phyloP scores from a whole-genome alignment of 108 stramenopile species.

The Fistulifera pelliculosa region DNA sequence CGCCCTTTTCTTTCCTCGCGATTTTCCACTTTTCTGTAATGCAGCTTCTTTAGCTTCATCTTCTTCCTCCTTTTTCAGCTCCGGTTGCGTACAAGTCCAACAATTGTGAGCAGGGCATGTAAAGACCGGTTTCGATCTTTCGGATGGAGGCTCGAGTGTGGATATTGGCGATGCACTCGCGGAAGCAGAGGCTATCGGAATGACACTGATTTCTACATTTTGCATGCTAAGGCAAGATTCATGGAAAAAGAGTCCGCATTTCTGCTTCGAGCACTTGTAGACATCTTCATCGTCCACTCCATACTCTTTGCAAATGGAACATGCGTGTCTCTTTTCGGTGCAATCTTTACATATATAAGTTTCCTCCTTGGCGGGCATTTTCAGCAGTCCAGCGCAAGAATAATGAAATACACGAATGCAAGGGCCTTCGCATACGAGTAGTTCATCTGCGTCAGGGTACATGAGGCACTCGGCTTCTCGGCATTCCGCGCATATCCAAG shows the following conservation, averaged over 20 bases:
- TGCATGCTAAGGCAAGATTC: conserved; percentile 46
- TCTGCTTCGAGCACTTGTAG: conserved; percentile 33
- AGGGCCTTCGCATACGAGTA: conserved; percentile 59
- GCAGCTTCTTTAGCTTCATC: conserved; percentile 7
- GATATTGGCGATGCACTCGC: neutral
- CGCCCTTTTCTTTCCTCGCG: conserved; percentile 19
- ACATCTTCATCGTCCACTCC: conserved; percentile 58
- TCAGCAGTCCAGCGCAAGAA: conserved; percentile 60
- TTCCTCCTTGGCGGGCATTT: conserved; percentile 41
- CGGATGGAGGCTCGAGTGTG: neutral
- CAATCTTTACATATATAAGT: conserved; percentile 69
- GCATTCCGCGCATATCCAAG: conserved; percentile 71
- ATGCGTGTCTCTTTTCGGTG: conserved; percentile 30
- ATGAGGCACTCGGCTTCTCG: conserved; percentile 56
- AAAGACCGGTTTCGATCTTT: neutral
- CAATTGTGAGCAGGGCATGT: conserved; percentile 83
- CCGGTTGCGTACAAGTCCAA: conserved; percentile 75
- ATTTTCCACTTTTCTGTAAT: conserved; percentile 9
- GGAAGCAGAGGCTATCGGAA: neutral
- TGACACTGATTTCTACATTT: conserved; percentile 31
- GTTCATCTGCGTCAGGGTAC: conserved; percentile 31
- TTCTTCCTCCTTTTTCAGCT: conserved; percentile 22
- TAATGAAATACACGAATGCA: conserved; percentile 69
- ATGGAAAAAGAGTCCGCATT: conserved; percentile 68
- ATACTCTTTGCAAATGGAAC: conserved; percentile 54